Evolutionary conservation across 352 stramenopile species (phyloP).

Genomic region (Globisporangium nunn): DNA sequence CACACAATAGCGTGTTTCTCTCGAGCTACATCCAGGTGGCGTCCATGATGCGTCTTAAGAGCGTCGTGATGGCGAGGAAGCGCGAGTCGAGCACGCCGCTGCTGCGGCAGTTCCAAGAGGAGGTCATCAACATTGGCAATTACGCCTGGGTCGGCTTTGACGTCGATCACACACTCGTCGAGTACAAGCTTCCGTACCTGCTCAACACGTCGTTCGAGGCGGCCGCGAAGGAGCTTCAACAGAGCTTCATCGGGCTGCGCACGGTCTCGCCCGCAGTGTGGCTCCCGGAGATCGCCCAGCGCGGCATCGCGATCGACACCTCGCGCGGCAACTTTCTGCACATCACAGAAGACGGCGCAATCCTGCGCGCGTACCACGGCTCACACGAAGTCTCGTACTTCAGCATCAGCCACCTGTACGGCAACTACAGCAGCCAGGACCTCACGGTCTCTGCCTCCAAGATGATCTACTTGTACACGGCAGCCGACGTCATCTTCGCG

Average conservation of each 20-base stretch:
- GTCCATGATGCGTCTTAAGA: conserved; percentile 30
- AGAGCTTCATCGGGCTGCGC: conserved; percentile 31
- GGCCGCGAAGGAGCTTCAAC: conserved; percentile 35
- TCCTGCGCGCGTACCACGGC: conserved; percentile 38
- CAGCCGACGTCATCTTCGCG: conserved; percentile 41
- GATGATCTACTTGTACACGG: conserved; percentile 38
- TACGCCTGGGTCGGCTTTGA: conserved; percentile 60
- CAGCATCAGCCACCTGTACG: conserved; percentile 35
- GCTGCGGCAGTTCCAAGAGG: conserved; percentile 22
- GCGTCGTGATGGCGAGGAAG: conserved; percentile 23
- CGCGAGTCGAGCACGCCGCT: conserved; percentile 18
- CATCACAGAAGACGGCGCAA: conserved; percentile 30
- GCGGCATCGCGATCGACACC: conserved; percentile 35
- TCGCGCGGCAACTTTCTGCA: conserved; percentile 41
- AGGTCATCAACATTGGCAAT: conserved; percentile 24
- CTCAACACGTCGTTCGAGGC: conserved; percentile 34
- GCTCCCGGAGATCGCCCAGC: conserved; percentile 34
- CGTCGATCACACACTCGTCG: conserved; percentile 44
- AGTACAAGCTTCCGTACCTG: conserved; percentile 37
- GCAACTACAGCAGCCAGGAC: conserved; percentile 15
- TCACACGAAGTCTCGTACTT: conserved; percentile 40
- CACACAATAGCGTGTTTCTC: conserved; percentile 32
- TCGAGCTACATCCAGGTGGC: conserved; percentile 23
- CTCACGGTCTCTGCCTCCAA: conserved; percentile 20
- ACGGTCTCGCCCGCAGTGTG: conserved; percentile 20